Evolutionary conservation across 2,329 filamentous ascomycete species (phyloP), one percentile per base, ranked within the genome.

Genomic region (Diaporthe ampelina): DNA sequence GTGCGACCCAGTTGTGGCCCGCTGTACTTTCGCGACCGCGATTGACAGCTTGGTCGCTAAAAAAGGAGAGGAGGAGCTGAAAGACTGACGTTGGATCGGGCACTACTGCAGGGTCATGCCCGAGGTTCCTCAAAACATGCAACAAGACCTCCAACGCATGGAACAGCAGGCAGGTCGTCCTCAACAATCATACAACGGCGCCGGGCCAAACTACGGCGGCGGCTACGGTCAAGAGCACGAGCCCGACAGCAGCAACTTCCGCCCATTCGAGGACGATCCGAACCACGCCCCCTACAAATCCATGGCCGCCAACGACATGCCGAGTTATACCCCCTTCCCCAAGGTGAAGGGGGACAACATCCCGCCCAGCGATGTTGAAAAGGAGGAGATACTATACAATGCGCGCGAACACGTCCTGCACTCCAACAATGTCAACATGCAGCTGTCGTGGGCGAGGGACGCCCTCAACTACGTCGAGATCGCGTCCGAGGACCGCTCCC

Each of bases 81-180:
- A 21, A 67, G 63, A 81, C 84, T 84, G 81, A 86, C 83, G 79
- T 78, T 79, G 82, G 76, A 77, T 79, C 78, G 77, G 75, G 76
- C 77, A 79, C 79, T 81, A 58, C 77, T 81, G 78, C 84, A 97
- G 95, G 87, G 91, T 97, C 81, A 98, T 96, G 92, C 94, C 95
- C 82, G 95, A 98, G 88, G 95, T 98, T 78, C 95, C 96, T 78
- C 94, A 96, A 85, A 96, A 98, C 85, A 98, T 99, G 91, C 95
- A 98, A 86, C 93, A 97, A 81, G 96, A 94, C 84, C 90, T 99
- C 78, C 94, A 96, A 80, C 93, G 95, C 83, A 91, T 99, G 86
- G 95, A 98, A 88, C 89, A 95, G 75, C 92, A 95, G 86, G 93
- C 93, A 76, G 84, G 84, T 80, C 84, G 81, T 63, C 78, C 78